Evolutionary conservation across 805 yeast genomes (phyloP), one percentile per base, ranked within the genome.

Genomic region (Starmerella sp.): DNA sequence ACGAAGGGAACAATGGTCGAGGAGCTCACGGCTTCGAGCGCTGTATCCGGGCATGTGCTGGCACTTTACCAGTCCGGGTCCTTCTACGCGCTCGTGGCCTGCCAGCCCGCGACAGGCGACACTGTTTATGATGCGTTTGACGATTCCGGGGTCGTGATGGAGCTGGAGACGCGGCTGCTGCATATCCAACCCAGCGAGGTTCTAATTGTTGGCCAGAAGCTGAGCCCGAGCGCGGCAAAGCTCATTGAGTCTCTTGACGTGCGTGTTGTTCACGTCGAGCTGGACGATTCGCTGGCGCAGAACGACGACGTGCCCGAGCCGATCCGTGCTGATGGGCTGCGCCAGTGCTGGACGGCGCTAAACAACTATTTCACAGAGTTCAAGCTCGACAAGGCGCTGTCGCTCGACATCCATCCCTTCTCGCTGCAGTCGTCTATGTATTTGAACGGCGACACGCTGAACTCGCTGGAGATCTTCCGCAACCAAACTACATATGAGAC

Each of bases 1-100:
- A 87, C 97, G 0, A 77, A 77, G 51, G 96, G 95, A 0, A 90
- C 97, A 0, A 87, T 83, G 69, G 77, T 87, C 60, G 90, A 83
- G 52, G 83, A 77, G 54, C 77, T 77, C 56, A 36, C 63, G 45
- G 17, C 61, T 8, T 17, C 63, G 28, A 53, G 63, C 46, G 39
- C 34, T 1, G 58, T 59, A 2, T 55, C 63, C 0, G 66, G 69
- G n/a, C 65, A 61, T 53, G 43, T 67, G 4, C 37, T 65, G 42
- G 66, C 66, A 1, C 53, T 54, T 32, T 39, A 54, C n/a, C 37
- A 41, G 9, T 2, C 2, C 6, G 51, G 50, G 6, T 22, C 15
- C 5, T 28, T 36, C 14, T 63, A 75, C 36, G 74, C 78, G 0
- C 48, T 89, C 35, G 75, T 86, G 39, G 81, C 88, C 9, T 79